Conservation (phyloP, 2,329 filamentous ascomycete genomes). For the Fusarium sp. region DNA sequence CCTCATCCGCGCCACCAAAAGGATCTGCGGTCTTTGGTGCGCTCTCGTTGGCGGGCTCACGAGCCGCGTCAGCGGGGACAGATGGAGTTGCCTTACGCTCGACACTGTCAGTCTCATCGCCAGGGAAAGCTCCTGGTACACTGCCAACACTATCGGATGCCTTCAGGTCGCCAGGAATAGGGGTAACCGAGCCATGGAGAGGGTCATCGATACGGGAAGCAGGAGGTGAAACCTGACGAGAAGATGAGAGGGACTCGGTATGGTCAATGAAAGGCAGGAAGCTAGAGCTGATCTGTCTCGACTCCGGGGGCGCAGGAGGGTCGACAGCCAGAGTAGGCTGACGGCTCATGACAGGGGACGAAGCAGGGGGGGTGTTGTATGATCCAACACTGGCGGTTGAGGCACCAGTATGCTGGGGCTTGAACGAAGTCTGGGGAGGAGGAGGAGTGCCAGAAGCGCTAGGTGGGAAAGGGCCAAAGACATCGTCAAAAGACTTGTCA, state of each 20-base stretch:
- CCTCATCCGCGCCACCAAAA: slow-evolving; percentile 65
- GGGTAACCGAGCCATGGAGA: slow-evolving; percentile 42
- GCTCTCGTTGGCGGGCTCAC: slow-evolving; percentile 31
- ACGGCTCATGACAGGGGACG: slow-evolving; percentile 73
- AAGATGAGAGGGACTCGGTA: slow-evolving; percentile 78
- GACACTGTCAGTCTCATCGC: slow-evolving; percentile 50
- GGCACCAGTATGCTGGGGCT: slow-evolving; percentile 69
- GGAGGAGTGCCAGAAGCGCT: slow-evolving; percentile 57
- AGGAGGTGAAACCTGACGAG: slow-evolving; percentile 81
- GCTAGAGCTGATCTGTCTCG: slow-evolving; percentile 81
- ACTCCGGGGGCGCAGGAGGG: slow-evolving; percentile 73
- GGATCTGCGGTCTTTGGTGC: slow-evolving; percentile 55
- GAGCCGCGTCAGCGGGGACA: slow-evolving; percentile 44
- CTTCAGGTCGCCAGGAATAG: slow-evolving; percentile 42
- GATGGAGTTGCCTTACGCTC: slow-evolving; percentile 50
- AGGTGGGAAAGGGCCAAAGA: slow-evolving; percentile 78
- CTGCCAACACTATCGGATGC: slow-evolving; percentile 30
- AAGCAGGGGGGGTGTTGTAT: slow-evolving; percentile 65
- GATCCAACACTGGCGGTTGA: slow-evolving; percentile 65
- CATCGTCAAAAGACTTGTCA: slow-evolving; percentile 84
- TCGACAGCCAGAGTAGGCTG: slow-evolving; percentile 70
- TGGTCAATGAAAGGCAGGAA: slow-evolving; percentile 78
- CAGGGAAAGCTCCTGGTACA: slow-evolving; percentile 50
- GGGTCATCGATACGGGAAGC: slow-evolving; percentile 67
- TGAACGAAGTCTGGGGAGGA: slow-evolving; percentile 54